Base-by-base conservation (phyloP, 1,284 basidiomycete genomes). In the Pterulicium gracile region DNA sequence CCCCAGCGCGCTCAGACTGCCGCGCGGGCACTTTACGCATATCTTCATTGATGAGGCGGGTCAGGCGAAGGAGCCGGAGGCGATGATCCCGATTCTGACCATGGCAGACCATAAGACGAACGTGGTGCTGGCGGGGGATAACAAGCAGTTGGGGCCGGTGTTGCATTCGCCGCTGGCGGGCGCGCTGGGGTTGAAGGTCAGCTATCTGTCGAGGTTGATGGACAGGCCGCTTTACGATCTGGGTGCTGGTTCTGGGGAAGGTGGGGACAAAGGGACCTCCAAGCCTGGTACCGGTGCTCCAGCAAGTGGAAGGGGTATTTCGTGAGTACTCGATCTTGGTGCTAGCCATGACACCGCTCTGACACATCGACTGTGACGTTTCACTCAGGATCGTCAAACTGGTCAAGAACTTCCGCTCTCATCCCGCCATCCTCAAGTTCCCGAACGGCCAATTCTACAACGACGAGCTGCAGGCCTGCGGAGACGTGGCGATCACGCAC, bases 11-110 rank as follows among this genome's bases (percentile, higher is more conserved):
- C 51, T 77, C 3, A 75, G 76, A 49, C 49, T 80, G 10, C 55
- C 61, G 4, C 56, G 63, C n/a, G 78, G 77, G 0, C 72, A 76
- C 56, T 81, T 72, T 51, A 66, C 56, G 2, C 70, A 78, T 51
- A 74, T 81, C 17, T 77, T 81, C 52, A 61, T 79, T n/a, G 78
- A 81, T 53, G 77, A 81, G 50, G 77, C 76, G 2, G 78, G 74
- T 0, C 77, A 80, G 50, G 75, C 68, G 0, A 71, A 67, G 12
- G 78, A 81, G 52, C 73, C 76, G 0, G 76, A 79, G 50, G 60
- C 67, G 7, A 73, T 79, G 63, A 64, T 77, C 1, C 64, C 74
- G 0, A 66, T 80, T 52, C 72, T 70, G 61, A 68, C 66, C 2
- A 60, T 73, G 44, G 70, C 69, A 0, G 58, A 62, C 39, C 46